Evolutionary conservation across 2,329 filamentous ascomycete species (phyloP).

Genomic region (Trichoderma aggressivum): DNA sequence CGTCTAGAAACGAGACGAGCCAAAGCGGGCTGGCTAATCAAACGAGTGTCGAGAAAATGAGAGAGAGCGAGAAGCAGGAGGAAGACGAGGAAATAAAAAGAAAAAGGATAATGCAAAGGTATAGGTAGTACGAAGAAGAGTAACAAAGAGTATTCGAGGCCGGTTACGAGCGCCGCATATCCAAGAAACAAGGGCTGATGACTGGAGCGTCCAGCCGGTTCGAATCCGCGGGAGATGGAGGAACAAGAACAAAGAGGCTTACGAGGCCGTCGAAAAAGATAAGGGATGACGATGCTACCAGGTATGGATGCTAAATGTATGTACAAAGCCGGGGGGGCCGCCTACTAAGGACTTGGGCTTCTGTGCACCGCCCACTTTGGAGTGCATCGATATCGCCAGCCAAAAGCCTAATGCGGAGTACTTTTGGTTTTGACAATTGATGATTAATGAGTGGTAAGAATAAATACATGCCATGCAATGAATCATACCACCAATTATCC

Average conservation of each 20-base stretch:
- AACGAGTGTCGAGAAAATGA: constrained; percentile 16
- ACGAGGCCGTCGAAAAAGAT: constrained; percentile 8
- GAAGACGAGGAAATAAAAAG: neutral
- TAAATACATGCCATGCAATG: neutral
- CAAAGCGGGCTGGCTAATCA: neutral
- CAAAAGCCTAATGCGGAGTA: neutral
- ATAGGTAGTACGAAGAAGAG: neutral
- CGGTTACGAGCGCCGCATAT: neutral
- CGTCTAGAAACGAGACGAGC: neutral
- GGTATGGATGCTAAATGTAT: neutral
- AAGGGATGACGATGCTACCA: constrained; percentile 17
- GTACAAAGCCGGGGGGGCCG: constrained; percentile 11
- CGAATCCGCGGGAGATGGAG: neutral
- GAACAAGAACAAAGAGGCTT: neutral
- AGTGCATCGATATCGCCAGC: neutral
- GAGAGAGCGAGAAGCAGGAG: neutral
- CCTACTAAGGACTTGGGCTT: neutral
- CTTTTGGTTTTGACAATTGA: neutral
- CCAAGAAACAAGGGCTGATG: neutral
- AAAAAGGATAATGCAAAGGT: neutral
- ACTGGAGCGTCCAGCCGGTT: neutral
- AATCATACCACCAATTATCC: neutral
- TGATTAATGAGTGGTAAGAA: neutral
- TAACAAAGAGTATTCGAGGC: neutral
- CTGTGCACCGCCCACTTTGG: constrained; percentile 7